Evolutionary conservation across 495 filamentous ascomycete species (phyloP), one percentile per base, ranked within the genome.

Genomic region (Hyaloscypha bicolor): DNA sequence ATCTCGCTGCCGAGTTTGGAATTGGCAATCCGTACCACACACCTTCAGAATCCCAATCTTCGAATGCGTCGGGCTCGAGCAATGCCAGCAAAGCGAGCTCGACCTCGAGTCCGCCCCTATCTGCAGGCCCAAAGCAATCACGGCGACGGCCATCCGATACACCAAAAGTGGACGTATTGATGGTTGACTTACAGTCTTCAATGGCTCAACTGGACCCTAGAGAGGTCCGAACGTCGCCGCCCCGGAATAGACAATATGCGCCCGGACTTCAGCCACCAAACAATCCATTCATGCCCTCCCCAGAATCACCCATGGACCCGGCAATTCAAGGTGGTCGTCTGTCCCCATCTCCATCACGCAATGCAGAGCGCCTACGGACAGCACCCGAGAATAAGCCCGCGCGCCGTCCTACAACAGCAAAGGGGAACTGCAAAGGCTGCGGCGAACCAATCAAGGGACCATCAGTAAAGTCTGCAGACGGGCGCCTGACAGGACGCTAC

Each of bases 391-490:
- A 61, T 66, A 73, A 64, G 75, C 31, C 71, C 62, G 51, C 61
- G 51, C 74, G 55, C 51, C 72, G 71, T 55, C 80, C 62, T 19
- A 67, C 73, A 39, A 75, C 76, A 8, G 72, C 69, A 22, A 93
- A 93, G 64, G 92, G 93, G 9, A 87, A 85, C 57, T 99, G 95
- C 77, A 90, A 93, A 62, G 92, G 91, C 3, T 99, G 95, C 75
- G 81, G 85, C 32, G 82, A 90, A 64, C 77, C 80, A 9, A 99
- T 99, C 72, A 85, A 85, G 53, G 95, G 95, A 22, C 97, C 97
- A 76, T 97, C 94, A 0, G 87, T 99, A 56, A 95, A 93, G 32
- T 95, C 92, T 16, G 93, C 94, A 1, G 95, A 97, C 69, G 96
- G 96, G 25, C 90, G 94, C 55, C 83, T 99, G 5, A 96, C 94